These are phyloP conservation scores for Coelastrella sp. DNA, from an alignment of 139 green algal genomes.

Conservation along the genomic window DNA sequence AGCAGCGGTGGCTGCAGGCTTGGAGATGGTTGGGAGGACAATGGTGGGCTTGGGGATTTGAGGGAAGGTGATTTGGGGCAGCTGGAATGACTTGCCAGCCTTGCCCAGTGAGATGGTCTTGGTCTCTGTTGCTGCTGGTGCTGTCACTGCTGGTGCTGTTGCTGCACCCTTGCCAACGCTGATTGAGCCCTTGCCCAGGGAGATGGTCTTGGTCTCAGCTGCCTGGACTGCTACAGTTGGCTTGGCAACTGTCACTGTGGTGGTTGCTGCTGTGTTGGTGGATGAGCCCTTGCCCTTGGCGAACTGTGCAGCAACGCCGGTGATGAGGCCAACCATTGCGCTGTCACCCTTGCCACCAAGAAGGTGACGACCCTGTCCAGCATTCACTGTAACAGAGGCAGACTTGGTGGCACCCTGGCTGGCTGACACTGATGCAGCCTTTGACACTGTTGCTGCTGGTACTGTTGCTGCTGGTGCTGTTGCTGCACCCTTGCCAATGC, in stretches of 20 bases:
- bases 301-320: not conserved
- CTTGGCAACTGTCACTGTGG: not conserved
- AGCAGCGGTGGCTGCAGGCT: not conserved
- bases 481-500: conserved; percentile 13
- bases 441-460: not conserved
- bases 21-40: not conserved
- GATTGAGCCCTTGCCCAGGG: not conserved
- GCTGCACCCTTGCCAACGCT: conserved; percentile 12
- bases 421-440: not conserved
- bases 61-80: not conserved
- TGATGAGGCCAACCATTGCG: not conserved
- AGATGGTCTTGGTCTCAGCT: not conserved
- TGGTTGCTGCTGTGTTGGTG: not conserved
- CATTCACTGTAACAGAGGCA: not conserved
- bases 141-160: not conserved
- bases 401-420: not conserved
- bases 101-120: not conserved
- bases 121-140: not conserved
- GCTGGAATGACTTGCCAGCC: not conserved
- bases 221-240: not conserved
- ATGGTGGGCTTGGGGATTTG: not conserved
- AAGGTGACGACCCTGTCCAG: not conserved
- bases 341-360: not conserved
- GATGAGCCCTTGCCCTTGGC: not conserved
- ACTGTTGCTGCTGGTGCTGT: not conserved